These are phyloP conservation scores for Oldenlandia corymbosa DNA, from an alignment of 257 asterid genomes.

Conservation along the genomic window DNA sequence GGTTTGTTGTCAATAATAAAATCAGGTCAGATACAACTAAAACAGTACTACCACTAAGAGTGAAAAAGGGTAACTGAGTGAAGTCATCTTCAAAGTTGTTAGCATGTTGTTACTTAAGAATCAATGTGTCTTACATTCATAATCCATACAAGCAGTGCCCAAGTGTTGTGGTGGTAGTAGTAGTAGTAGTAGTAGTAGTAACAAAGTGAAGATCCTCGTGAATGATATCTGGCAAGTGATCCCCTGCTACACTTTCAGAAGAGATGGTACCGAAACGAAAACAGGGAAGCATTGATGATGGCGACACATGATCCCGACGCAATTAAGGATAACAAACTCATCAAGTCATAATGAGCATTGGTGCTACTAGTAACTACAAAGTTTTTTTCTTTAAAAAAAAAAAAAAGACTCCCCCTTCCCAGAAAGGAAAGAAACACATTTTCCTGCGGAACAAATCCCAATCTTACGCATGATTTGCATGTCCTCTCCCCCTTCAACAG, in stretches of 20 bases:
- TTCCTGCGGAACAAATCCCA: background rate
- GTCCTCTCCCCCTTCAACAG: conserved; percentile 3
- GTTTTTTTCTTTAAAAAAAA: too few relatives aligned
- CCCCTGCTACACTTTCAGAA: conserved; percentile 5
- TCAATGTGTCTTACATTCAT: too few relatives aligned
- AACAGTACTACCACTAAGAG: too few relatives aligned
- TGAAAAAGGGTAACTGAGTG: too few relatives aligned
- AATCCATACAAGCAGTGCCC: too few relatives aligned
- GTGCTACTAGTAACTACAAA: too few relatives aligned
- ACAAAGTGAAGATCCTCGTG: conserved; percentile 14
- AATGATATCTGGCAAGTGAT: conserved; percentile 8
- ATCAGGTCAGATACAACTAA: too few relatives aligned
- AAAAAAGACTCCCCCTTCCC: too few relatives aligned
- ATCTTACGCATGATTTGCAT: background rate
- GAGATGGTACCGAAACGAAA: background rate
- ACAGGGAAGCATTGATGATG: background rate
- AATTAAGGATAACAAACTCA: background rate
- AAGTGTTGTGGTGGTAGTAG: too few relatives aligned
- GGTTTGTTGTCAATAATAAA: too few relatives aligned
- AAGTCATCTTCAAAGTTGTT: too few relatives aligned
- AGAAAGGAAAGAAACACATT: background rate
- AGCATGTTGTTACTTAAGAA: too few relatives aligned
- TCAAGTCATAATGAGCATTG: background rate
- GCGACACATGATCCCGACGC: background rate
- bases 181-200: background rate